Conservation (phyloP, 192 early-diverging fungal genomes). For the Linnemannia zychae region DNA sequence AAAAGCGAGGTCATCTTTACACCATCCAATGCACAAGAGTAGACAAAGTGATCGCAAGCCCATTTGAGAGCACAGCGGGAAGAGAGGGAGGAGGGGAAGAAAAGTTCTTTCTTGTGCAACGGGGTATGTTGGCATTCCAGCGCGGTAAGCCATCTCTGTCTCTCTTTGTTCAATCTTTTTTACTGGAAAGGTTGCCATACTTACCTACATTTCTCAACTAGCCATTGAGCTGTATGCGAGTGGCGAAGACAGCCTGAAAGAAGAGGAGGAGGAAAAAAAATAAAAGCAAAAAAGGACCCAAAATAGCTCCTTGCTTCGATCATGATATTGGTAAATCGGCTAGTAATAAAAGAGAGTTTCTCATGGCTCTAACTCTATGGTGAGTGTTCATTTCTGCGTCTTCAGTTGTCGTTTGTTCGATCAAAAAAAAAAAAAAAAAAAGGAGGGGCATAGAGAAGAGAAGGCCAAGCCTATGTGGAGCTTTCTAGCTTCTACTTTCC, state of each 20-base stretch:
- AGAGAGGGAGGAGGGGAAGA: background rate
- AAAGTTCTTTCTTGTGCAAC: background rate
- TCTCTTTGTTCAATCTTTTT: background rate
- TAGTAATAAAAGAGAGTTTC: background rate
- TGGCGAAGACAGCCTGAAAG: background rate
- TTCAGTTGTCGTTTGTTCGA: too few relatives aligned
- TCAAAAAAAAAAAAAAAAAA: too few relatives aligned
- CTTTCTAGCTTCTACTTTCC: background rate
- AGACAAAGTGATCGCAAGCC: background rate
- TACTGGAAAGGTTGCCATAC: too few relatives aligned
- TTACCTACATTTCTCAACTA: background rate
- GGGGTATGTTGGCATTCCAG: background rate
- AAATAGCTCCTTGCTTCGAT: background rate
- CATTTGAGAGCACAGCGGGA: background rate
- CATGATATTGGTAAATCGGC: too few relatives aligned
- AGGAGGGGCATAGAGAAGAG: too few relatives aligned
- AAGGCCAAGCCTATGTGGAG: too few relatives aligned
- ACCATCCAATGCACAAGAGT: background rate
- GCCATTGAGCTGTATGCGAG: background rate
- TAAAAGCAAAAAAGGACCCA: background rate
- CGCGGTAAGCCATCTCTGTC: background rate
- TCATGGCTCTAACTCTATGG: background rate
- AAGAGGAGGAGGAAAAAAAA: background rate
- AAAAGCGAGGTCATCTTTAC: background rate
- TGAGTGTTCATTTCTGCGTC: too few relatives aligned